A percentile compares a stretch with the other conserved stretches of the same genome.
Conservation (phyloP, 208 protist species). For the Trypanosomatidae sp. region DNA sequence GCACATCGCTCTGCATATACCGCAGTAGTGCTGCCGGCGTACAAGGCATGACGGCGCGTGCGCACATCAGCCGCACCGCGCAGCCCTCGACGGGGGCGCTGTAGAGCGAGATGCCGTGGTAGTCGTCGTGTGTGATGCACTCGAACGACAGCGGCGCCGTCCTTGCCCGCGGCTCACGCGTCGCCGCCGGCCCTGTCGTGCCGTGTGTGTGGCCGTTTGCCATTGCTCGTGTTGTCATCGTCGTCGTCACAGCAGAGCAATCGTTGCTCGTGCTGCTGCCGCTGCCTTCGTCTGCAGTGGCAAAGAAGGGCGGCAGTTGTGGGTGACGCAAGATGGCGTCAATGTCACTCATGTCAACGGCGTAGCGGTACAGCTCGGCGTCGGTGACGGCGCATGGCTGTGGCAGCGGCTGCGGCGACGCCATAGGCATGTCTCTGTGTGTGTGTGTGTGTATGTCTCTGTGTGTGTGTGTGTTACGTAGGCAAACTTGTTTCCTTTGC, state of each 20-base stretch:
- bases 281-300: too few relatives aligned
- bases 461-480: too few relatives aligned
- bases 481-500: too few relatives aligned
- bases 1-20: conserved; percentile 37
- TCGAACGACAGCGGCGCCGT: conserved; percentile 27
- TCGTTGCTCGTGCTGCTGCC: too few relatives aligned
- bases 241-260: too few relatives aligned
- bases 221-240: conserved; percentile 16
- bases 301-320: conserved; percentile 4
- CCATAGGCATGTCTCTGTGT: too few relatives aligned
- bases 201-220: not conserved
- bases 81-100: conserved; percentile 40
- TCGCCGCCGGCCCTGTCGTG: not conserved
- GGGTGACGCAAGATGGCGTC: conserved; percentile 19
- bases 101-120: conserved; percentile 27
- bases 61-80: conserved; percentile 63
- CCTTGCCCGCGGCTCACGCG: too few relatives aligned
- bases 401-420: too few relatives aligned
- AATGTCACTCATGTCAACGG: conserved; percentile 35
- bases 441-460: too few relatives aligned
- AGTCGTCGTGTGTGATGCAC: conserved; percentile 20
- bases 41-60: conserved; percentile 48
- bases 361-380: conserved; percentile 19
- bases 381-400: conserved; percentile 12
- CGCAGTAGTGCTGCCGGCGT: conserved; percentile 19